Conservation (phyloP, 2,329 filamentous ascomycete genomes). For the Xylaria multiplex region DNA sequence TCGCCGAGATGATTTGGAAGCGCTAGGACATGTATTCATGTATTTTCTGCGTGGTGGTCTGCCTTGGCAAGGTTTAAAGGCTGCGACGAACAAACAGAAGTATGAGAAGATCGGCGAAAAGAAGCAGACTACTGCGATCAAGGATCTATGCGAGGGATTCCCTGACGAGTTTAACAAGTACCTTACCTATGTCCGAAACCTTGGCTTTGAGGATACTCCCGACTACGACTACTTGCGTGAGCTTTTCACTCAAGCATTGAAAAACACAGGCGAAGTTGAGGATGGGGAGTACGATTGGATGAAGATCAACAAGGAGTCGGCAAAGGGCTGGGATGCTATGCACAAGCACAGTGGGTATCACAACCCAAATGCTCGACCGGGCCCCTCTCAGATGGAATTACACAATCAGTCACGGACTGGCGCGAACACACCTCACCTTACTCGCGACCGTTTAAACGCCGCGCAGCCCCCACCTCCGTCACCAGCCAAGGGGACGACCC, state of each 20-base stretch:
- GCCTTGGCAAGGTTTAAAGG: conserved; percentile 78
- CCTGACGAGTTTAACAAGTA: conserved; percentile 99
- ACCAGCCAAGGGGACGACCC: conserved; percentile 83
- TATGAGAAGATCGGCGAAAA: conserved; percentile 99
- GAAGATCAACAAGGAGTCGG: conserved; percentile 85
- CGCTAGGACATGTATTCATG: conserved; percentile 79
- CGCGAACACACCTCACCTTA: conserved; percentile 75
- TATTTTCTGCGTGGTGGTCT: conserved; percentile 78
- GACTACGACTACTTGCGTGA: conserved; percentile 98
- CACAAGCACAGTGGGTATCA: conserved; percentile 75
- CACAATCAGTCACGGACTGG: conserved; percentile 76
- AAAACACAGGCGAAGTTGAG: conserved; percentile 92
- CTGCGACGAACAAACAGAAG: conserved; percentile 89
- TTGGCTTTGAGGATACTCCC: conserved; percentile 97
- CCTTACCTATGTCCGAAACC: conserved; percentile 94
- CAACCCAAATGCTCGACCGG: conserved; percentile 80
- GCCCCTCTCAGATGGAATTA: conserved; percentile 85
- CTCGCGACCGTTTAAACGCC: conserved; percentile 91
- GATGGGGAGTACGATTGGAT: conserved; percentile 99
- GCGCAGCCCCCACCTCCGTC: conserved; percentile 89
- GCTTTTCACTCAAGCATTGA: conserved; percentile 93
- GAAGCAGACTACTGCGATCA: conserved; percentile 97
- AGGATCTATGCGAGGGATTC: conserved; percentile 95
- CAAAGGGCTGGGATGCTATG: conserved; percentile 91
- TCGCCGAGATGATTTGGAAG: conserved; percentile 93